phyloP scores from a whole-genome alignment of 805 yeast genomes.

The Lipomyces kockii region DNA sequence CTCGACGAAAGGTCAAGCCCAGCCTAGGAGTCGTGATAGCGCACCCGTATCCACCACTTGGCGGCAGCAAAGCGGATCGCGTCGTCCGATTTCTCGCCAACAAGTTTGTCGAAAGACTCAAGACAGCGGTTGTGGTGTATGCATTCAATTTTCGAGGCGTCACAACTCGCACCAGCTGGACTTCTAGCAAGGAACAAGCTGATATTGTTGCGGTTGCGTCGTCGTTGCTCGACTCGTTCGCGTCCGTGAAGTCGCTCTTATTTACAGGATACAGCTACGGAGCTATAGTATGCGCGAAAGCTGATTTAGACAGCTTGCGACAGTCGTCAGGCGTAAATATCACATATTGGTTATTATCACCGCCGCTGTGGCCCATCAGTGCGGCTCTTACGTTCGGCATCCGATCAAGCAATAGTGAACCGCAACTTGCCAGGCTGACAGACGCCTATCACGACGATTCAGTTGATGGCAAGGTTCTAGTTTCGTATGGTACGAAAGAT shows the following conservation, averaged over 20 bases:
- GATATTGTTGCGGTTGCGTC: slow-evolving; percentile 25
- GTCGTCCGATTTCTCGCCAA: slow-evolving; percentile 28
- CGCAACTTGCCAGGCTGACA: slow-evolving; percentile 17
- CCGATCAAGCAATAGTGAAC: slow-evolving; percentile 21
- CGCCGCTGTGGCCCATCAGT: slow-evolving; percentile 32
- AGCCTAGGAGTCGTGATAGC: slow-evolving; percentile 31
- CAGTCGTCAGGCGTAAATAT: slow-evolving; percentile 10
- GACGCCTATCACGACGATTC: not conserved
- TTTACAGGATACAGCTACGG: slow-evolving; percentile 33
- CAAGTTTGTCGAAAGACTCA: slow-evolving; percentile 7
- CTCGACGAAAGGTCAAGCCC: slow-evolving; percentile 17
- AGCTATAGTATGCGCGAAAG: slow-evolving; percentile 24
- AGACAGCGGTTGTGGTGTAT: slow-evolving; percentile 25
- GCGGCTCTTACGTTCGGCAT: slow-evolving; percentile 18
- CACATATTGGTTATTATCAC: slow-evolving; percentile 26
- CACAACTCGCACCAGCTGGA: slow-evolving; percentile 32
- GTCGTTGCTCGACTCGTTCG: slow-evolving; percentile 8
- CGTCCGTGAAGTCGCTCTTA: slow-evolving; percentile 22
- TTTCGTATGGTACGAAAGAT: slow-evolving; percentile 29
- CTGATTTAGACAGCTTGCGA: slow-evolving; percentile 5
- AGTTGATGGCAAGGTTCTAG: slow-evolving; percentile 21
- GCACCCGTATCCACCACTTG: slow-evolving; percentile 36
- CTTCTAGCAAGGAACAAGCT: slow-evolving; percentile 20
- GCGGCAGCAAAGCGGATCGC: slow-evolving; percentile 32
- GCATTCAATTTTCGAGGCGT: slow-evolving; percentile 35